These are phyloP conservation scores for Periconia digitata DNA, from an alignment of 2,329 filamentous ascomycete species.

Conservation along the genomic window DNA sequence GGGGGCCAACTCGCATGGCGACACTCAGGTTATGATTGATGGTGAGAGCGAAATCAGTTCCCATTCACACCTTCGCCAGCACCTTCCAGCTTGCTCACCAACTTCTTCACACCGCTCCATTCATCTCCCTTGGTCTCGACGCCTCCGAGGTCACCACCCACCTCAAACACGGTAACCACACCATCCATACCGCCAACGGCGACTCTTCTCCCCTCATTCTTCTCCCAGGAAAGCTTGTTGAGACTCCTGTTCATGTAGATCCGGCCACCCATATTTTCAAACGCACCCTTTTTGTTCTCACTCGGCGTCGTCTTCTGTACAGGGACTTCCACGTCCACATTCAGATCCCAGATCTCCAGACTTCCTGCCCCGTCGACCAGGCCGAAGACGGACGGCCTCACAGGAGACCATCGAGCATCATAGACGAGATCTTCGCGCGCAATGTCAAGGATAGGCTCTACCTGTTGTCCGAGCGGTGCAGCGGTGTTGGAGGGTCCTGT, in stretches of 20 bases:
- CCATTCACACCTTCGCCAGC: slow-evolving; percentile 27
- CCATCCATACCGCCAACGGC: slow-evolving; percentile 93
- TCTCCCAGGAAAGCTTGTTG: slow-evolving; percentile 95
- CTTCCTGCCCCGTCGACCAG: slow-evolving; percentile 91
- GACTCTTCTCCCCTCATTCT: slow-evolving; percentile 79
- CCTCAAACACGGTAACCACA: slow-evolving; percentile 88
- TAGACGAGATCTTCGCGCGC: slow-evolving; percentile 95
- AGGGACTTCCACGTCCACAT: slow-evolving; percentile 88
- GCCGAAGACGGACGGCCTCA: slow-evolving; percentile 91
- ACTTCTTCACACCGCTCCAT: slow-evolving; percentile 89
- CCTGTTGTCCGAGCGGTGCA: slow-evolving; percentile 50
- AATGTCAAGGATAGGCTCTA: slow-evolving; percentile 82
- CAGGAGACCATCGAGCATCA: slow-evolving; percentile 91
- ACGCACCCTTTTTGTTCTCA: slow-evolving; percentile 46
- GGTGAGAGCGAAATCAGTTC: slow-evolving; percentile 12
- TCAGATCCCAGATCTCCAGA: slow-evolving; percentile 94
- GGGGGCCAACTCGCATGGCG: no score
- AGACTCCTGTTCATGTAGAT: slow-evolving; percentile 79
- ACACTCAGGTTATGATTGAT: neutral
- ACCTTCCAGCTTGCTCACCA: slow-evolving; percentile 73
- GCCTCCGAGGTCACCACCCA: slow-evolving; percentile 79
- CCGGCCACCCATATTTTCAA: slow-evolving; percentile 42
- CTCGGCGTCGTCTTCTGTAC: slow-evolving; percentile 76
- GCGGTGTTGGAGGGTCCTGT: slow-evolving; percentile 53
- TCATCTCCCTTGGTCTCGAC: slow-evolving; percentile 85